Conservation (phyloP, 345 rosid genomes). For the Carallia brachiata region DNA sequence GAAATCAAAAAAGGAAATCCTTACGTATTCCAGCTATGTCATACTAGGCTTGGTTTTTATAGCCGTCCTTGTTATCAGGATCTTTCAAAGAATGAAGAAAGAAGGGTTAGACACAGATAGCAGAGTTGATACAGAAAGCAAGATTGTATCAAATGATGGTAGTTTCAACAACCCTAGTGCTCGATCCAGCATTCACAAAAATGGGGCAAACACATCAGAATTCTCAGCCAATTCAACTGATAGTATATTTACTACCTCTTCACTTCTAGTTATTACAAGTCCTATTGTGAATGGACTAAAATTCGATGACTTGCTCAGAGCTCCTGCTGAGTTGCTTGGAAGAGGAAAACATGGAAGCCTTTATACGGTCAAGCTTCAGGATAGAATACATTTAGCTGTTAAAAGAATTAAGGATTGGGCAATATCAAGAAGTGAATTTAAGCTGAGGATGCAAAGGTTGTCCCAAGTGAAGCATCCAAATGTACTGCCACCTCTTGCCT, state of each 20-base stretch:
- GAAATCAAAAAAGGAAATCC: slow-evolving; percentile 21
- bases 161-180: slow-evolving; percentile 15
- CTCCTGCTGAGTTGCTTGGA: slow-evolving; percentile 60
- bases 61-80: slow-evolving; percentile 20
- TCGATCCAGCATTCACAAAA: slow-evolving; percentile 24
- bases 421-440: slow-evolving; percentile 39
- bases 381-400: slow-evolving; percentile 40
- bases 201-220: slow-evolving; percentile 21
- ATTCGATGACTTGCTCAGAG: slow-evolving; percentile 51
- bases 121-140: slow-evolving; percentile 19
- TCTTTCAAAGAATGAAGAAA: slow-evolving; percentile 21
- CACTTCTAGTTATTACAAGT: slow-evolving; percentile 49
- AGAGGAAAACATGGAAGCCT: slow-evolving; percentile 52
- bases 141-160: slow-evolving; percentile 29
- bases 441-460: slow-evolving; percentile 47
- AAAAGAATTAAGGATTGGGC: slow-evolving; percentile 59
- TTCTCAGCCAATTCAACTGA: slow-evolving; percentile 25
- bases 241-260: slow-evolving; percentile 27
- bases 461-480: slow-evolving; percentile 46
- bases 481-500: slow-evolving; percentile 47
- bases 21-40: slow-evolving; percentile 44
- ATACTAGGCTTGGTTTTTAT: slow-evolving; percentile 27
- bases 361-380: slow-evolving; percentile 41
- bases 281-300: slow-evolving; percentile 37
- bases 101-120: background rate